Conservation (phyloP, 2,329 filamentous ascomycete genomes). For the Fusarium albosuccineum region DNA sequence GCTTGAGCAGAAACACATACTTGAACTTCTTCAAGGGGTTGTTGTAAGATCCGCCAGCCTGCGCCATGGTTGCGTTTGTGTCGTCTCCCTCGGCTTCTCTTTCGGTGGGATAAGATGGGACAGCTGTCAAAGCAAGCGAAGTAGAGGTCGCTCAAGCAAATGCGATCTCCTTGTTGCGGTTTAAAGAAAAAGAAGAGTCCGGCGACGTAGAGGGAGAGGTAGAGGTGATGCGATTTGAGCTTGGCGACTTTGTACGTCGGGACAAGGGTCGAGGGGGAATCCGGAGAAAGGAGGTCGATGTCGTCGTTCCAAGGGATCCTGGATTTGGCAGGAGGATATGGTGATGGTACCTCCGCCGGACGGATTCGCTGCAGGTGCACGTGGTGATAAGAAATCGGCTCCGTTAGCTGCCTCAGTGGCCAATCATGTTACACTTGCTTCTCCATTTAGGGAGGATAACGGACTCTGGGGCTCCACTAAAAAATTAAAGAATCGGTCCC, state of each 20-base stretch:
- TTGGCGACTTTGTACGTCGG: conserved; percentile 37
- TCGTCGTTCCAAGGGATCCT: conserved; percentile 38
- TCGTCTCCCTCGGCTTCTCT: conserved; percentile 31
- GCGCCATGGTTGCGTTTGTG: conserved; percentile 75
- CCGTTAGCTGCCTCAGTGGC: conserved; percentile 22
- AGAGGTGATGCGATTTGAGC: conserved; percentile 29
- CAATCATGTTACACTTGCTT: conserved; percentile 20
- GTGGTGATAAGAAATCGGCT: conserved; percentile 43
- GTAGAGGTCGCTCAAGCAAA: conserved; percentile 20
- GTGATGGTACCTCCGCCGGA: conserved; percentile 40
- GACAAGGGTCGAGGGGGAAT: conserved; percentile 34
- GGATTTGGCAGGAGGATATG: conserved; percentile 47
- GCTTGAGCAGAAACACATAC: conserved; percentile 62
- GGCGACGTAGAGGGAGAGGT: conserved; percentile 7
- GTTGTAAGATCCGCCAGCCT: conserved; percentile 88
- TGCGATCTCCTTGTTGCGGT: conserved; percentile 16
- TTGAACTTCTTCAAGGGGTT: conserved; percentile 99
- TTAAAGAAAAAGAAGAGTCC: conserved; percentile 11
- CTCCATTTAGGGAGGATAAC: conserved; percentile 21
- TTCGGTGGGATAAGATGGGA: conserved; percentile 36
- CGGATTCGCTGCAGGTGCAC: conserved; percentile 36
- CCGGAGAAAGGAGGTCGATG: conserved; percentile 46
- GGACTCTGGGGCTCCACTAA: conserved; percentile 42
- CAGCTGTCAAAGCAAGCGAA: conserved; percentile 43
- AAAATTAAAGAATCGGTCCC: conserved; percentile 47